Conservation (phyloP, 2,329 filamentous ascomycete species). For the Apiospora pterosperma region DNA sequence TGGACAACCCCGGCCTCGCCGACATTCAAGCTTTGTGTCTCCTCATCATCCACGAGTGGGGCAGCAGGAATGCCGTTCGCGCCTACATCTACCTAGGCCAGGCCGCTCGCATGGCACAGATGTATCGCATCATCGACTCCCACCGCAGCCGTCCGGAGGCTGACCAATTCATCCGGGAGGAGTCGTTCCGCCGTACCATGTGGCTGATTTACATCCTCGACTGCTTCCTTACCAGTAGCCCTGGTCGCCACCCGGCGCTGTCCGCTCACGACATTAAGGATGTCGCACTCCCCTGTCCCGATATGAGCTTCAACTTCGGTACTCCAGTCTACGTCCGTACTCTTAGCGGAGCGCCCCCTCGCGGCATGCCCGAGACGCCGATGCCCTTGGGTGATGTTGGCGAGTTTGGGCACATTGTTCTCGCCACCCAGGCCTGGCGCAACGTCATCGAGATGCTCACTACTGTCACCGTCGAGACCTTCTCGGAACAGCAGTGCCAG, state of each 20-base stretch:
- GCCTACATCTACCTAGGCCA: conserved; percentile 62
- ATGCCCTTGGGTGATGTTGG: conserved; percentile 49
- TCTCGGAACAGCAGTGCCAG: conserved; percentile 50
- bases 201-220: conserved; percentile 63
- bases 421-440: conserved; percentile 59
- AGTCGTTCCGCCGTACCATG: conserved; percentile 57
- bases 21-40: conserved; percentile 61
- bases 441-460: conserved; percentile 61
- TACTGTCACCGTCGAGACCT: conserved; percentile 46
- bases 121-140: conserved; percentile 57
- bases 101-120: conserved; percentile 61
- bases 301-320: conserved; percentile 62
- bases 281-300: conserved; percentile 55
- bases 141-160: conserved; percentile 48
- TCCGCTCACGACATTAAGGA: conserved; percentile 52
- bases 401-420: conserved; percentile 59
- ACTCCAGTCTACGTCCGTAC: conserved; percentile 58
- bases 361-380: conserved; percentile 33
- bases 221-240: conserved; percentile 59
- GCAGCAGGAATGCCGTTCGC: conserved; percentile 57
- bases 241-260: conserved; percentile 55
- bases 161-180: conserved; percentile 59
- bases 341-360: conserved; percentile 39
- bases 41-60: conserved; percentile 62
- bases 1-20: conserved; percentile 57